Conservation (phyloP, 2,329 filamentous ascomycete genomes). For the Cordyceps cicadae region DNA sequence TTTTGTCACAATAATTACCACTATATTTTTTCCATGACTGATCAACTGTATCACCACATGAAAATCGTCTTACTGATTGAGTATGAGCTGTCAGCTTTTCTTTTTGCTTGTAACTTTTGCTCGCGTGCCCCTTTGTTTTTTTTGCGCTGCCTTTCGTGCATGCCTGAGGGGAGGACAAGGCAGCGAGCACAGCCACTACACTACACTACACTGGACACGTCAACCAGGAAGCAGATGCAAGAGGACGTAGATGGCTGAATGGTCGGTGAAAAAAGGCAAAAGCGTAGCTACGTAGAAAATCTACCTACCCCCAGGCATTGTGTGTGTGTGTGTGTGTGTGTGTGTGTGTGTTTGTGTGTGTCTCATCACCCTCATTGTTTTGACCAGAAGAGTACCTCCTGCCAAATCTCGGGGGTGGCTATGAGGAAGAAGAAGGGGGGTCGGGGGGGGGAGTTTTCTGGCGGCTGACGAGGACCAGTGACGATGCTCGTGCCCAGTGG, state of each 20-base stretch:
- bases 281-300: neutral
- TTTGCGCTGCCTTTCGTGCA: neutral
- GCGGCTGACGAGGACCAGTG: neutral
- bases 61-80: neutral
- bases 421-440: neutral
- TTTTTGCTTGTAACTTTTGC: neutral
- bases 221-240: neutral
- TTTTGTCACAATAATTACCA: neutral
- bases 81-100: neutral
- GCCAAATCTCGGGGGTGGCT: neutral
- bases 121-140: neutral
- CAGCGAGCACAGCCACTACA: neutral
- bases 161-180: neutral
- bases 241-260: constrained; percentile 2
- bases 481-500: neutral
- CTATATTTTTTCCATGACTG: neutral
- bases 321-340: too few species aligned
- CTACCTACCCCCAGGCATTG: neutral
- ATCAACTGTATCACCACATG: neutral
- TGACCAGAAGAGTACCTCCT: neutral
- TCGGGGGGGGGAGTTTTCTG: neutral
- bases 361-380: neutral
- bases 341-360: neutral
- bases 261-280: neutral
- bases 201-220: neutral